These are phyloP conservation scores for Podospora pseudopauciseta DNA, from an alignment of 495 filamentous ascomycete species.

Conservation along the genomic window DNA sequence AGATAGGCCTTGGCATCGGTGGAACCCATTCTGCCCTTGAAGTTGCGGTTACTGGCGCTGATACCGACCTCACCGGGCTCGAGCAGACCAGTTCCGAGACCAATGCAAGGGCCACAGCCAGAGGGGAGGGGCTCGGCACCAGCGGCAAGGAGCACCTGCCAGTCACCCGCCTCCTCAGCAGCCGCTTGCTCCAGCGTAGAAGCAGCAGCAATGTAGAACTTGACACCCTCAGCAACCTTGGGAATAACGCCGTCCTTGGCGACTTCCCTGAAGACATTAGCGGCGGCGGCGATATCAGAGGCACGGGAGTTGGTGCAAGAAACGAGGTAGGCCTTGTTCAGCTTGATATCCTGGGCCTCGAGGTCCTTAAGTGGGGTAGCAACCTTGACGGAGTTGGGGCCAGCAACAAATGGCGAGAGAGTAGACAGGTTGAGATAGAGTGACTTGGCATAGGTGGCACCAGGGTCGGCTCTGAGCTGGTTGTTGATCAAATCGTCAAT, in stretches of 20 bases:
- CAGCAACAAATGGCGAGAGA: constrained; percentile 80
- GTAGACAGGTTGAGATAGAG: constrained; percentile 76
- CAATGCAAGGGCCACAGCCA: constrained; percentile 89
- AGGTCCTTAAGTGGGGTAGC: constrained; percentile 76
- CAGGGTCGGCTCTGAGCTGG: constrained; percentile 66
- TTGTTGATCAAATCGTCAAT: constrained; percentile 70
- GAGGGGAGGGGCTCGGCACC: constrained; percentile 72
- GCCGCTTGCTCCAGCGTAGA: constrained; percentile 73
- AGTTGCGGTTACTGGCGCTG: constrained; percentile 83
- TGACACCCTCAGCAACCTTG: constrained; percentile 74
- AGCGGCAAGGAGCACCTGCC: constrained; percentile 78
- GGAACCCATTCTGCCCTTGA: constrained; percentile 88
- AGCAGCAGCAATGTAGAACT: constrained; percentile 90
- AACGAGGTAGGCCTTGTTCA: constrained; percentile 86
- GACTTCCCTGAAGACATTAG: constrained; percentile 80
- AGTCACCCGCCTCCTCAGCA: constrained; percentile 81
- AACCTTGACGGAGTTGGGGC: constrained; percentile 89
- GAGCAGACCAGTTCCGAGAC: constrained; percentile 77
- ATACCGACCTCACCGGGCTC: constrained; percentile 89
- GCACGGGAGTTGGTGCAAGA: constrained; percentile 87
- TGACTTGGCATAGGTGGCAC: constrained; percentile 77
- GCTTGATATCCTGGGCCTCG: constrained; percentile 62
- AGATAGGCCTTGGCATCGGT: constrained; percentile 84
- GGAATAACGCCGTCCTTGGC: constrained; percentile 55
- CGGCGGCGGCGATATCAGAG: constrained; percentile 79